Percentiles rank a stretch among this genome's conserved stretches.
These are phyloP conservation scores for Penicillium aurantiogriseum DNA, from an alignment of 2,329 filamentous ascomycete genomes.

Conservation along the genomic window DNA sequence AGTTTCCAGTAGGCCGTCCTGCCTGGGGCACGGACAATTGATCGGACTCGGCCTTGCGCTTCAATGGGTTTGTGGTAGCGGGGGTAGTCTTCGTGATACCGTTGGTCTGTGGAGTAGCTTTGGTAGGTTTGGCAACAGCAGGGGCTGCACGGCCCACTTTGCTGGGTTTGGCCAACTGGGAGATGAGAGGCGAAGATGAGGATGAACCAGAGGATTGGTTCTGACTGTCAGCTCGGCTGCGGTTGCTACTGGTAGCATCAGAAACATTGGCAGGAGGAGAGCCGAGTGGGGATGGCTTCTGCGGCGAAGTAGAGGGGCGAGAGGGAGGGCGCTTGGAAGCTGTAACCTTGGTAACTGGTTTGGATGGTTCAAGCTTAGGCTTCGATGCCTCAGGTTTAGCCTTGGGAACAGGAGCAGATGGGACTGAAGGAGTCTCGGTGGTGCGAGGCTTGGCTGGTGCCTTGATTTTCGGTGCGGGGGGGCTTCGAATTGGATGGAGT, in stretches of 20 bases:
- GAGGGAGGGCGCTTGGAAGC: slow-evolving; percentile 39
- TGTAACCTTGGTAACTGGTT: slow-evolving; percentile 30
- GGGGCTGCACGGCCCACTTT: slow-evolving; percentile 23
- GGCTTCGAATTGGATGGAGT: slow-evolving; percentile 19
- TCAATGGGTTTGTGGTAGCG: slow-evolving; percentile 34
- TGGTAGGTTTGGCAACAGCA: slow-evolving; percentile 19
- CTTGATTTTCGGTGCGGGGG: slow-evolving; percentile 18
- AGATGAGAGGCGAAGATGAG: slow-evolving; percentile 47
- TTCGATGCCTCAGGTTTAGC: slow-evolving; percentile 8
- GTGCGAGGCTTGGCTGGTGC: slow-evolving; percentile 19
- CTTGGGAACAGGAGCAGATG: slow-evolving; percentile 27
- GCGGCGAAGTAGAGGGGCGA: slow-evolving; percentile 52
- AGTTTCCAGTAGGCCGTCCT: slow-evolving; percentile 36
- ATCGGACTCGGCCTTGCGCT: slow-evolving; percentile 43
- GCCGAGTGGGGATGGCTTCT: slow-evolving; percentile 61
- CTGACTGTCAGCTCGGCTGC: slow-evolving; percentile 41
- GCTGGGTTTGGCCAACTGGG: slow-evolving; percentile 35
- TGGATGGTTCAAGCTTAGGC: slow-evolving; percentile 26
- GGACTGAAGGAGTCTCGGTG: slow-evolving; percentile 13
- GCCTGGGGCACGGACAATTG: slow-evolving; percentile 22
- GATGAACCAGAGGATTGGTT: slow-evolving; percentile 45
- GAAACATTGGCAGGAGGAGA: slow-evolving; percentile 62
- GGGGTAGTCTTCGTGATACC: slow-evolving; percentile 25
- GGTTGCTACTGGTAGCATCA: slow-evolving; percentile 51
- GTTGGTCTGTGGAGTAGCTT: slow-evolving; percentile 23